Base-by-base conservation (phyloP, 331 rosid genomes). In the Ulmus americana region DNA sequence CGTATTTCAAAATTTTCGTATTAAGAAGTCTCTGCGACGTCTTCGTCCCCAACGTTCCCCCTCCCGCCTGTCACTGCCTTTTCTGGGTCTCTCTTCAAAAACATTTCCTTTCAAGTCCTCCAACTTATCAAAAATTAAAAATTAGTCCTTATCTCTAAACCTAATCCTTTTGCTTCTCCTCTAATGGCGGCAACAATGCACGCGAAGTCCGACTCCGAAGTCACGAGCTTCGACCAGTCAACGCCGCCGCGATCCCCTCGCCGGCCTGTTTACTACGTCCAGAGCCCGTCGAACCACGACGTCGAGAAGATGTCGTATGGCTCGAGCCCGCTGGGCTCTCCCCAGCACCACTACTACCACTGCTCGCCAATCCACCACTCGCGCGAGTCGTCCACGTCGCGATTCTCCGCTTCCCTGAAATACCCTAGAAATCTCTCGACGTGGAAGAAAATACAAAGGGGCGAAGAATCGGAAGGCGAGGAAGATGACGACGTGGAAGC, bases 351-450 rank as follows among this genome's bases (percentile, higher is more conserved):
- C 46, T 77, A 64, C 67, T 85, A 85, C 79, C 85, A 80, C 64
- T 86, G 87, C 51, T 92, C 97, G 6, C 95, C 97, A 0, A 86
- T 86, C 59, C 97, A 92, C 78, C 98, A 92, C 73, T 92, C 98
- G 0, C 95, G 96, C 1, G 98, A 92, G 79, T 92, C 98, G 39
- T 92, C 96, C 52, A 89, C 95, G 10, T 84, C 97, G 10, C 88
- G 96, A 28, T 86, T 80, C 90, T 91, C 97, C 8, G 97, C 88
- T 16, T 84, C 97, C 4, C 78, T 91, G 22, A 91, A 80, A 45
- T 80, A 86, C 74, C 74, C 92, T 11, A 68, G 81, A 39, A 41
- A 38, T 68, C 41, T 43, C 45, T 62, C 83, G 38, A 46, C 84
- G 22, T 88, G 97, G 97, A 76, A 76, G 78, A 85, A 84, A 49